Conservation (phyloP, 169 alveolate species). For the Babesia bovis region DNA sequence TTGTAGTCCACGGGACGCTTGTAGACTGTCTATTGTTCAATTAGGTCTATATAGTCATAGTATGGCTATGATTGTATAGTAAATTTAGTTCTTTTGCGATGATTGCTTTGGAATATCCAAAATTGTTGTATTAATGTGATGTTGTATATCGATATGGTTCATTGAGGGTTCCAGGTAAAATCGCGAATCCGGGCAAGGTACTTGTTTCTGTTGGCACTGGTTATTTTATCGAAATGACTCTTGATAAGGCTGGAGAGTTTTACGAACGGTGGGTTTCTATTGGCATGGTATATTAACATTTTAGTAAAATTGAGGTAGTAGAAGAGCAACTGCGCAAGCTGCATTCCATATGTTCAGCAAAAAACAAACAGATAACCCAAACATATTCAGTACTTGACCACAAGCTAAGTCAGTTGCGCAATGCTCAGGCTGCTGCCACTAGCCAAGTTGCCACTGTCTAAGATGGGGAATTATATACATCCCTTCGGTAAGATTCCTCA, state of each 20-base stretch:
- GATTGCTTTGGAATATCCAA: too few species aligned
- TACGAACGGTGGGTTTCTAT: slow-evolving; percentile 44
- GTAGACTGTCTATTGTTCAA: too few species aligned
- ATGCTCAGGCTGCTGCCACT: slow-evolving; percentile 36
- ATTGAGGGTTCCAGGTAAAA: too few species aligned
- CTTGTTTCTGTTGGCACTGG: slow-evolving; percentile 68
- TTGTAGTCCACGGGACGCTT: too few species aligned
- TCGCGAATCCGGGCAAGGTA: slow-evolving; percentile 62
- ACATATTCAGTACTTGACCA: slow-evolving; percentile 61
- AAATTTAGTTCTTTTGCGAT: too few species aligned
- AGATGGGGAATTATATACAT: background rate
- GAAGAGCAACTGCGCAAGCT: slow-evolving; percentile 65
- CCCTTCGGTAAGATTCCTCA: background rate
- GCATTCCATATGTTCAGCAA: slow-evolving; percentile 45
- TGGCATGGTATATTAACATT: background rate
- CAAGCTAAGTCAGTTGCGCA: slow-evolving; percentile 44
- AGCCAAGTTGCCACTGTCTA: background rate
- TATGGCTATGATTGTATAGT: too few species aligned
- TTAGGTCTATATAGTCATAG: too few species aligned
- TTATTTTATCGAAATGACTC: slow-evolving; percentile 56
- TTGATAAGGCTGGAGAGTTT: slow-evolving; percentile 51
- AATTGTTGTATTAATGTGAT: too few species aligned
- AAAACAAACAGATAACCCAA: slow-evolving; percentile 46
- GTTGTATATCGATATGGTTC: background rate
- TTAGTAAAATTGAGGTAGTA: slow-evolving; percentile 52